These are phyloP conservation scores for Moesziomyces sp. DNA, from an alignment of 1,284 basidiomycete species.

Conservation along the genomic window DNA sequence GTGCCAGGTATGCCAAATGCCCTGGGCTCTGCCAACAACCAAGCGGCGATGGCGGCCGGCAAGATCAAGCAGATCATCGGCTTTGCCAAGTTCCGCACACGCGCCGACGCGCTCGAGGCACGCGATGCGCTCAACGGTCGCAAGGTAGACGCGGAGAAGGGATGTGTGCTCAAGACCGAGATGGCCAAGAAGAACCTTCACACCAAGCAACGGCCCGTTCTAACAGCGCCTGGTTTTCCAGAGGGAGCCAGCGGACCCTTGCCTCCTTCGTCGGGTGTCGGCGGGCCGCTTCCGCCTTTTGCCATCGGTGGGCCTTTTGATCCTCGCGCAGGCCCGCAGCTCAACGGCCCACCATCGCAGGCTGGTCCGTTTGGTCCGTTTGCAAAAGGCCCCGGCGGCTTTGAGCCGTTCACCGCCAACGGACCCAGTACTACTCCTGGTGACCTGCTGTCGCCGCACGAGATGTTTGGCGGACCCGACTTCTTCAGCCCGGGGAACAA, in stretches of 20 bases:
- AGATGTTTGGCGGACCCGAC: slow-evolving; percentile 41
- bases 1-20: slow-evolving; percentile 36
- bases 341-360: slow-evolving; percentile 22
- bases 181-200: slow-evolving; percentile 99
- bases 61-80: slow-evolving; percentile 88
- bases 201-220: slow-evolving; percentile 71
- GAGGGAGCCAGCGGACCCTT: slow-evolving; percentile 23
- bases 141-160: slow-evolving; percentile 92
- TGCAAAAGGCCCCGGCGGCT: slow-evolving; percentile 19
- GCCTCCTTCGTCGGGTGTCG: slow-evolving; percentile 12
- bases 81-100: slow-evolving; percentile 92
- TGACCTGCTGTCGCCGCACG: slow-evolving; percentile 51
- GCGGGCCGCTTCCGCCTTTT: slow-evolving; percentile 19
- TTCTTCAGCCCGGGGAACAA: slow-evolving; percentile 29
- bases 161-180: slow-evolving; percentile 93
- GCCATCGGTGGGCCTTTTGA: slow-evolving; percentile 36
- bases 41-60: slow-evolving; percentile 33
- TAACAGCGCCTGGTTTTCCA: slow-evolving; percentile 27
- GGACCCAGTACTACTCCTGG: slow-evolving; percentile 15
- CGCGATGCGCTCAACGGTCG: slow-evolving; percentile 89
- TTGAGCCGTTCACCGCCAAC: slow-evolving; percentile 35
- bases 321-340: slow-evolving; percentile 32
- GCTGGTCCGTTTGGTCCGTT: slow-evolving; percentile 26
- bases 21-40: slow-evolving; percentile 21
- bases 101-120: slow-evolving; percentile 87